These are phyloP conservation scores for Aphanocladium album DNA, from an alignment of 2,329 filamentous ascomycete species.

Conservation along the genomic window DNA sequence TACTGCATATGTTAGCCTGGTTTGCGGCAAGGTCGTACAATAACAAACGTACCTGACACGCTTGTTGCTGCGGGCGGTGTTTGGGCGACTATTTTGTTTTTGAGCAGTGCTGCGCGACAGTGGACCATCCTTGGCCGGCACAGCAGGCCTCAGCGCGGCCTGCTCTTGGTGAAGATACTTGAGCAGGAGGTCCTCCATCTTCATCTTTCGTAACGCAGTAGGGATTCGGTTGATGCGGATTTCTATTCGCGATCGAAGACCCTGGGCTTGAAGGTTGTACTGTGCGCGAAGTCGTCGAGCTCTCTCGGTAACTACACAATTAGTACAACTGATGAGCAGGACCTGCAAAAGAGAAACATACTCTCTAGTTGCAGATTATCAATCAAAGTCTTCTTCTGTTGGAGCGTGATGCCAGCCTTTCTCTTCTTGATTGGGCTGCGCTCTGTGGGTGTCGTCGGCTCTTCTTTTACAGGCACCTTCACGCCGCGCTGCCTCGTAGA, in stretches of 20 bases:
- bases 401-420: constrained; percentile 55
- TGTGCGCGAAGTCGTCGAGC: constrained; percentile 83
- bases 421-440: constrained; percentile 60
- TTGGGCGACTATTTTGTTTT: constrained; percentile 17
- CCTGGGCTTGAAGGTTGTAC: constrained; percentile 82
- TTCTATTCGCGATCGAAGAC: constrained; percentile 79
- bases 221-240: constrained; percentile 93
- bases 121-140: constrained; percentile 45
- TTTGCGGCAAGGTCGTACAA: constrained; percentile 18
- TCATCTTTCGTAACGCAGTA: constrained; percentile 68
- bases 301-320: constrained; percentile 69
- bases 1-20: constrained; percentile 39
- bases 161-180: constrained; percentile 44
- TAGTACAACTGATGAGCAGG: constrained; percentile 11
- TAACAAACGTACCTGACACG: constrained; percentile 43
- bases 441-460: constrained; percentile 35
- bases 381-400: constrained; percentile 80
- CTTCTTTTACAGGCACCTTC: constrained; percentile 21
- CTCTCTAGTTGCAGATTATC: constrained; percentile 87
- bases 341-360: constrained; percentile 37
- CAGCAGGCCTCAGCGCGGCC: constrained; percentile 34
- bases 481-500: constrained; percentile 14
- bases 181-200: constrained; percentile 71
- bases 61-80: constrained; percentile 35
- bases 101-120: constrained; percentile 20